A percentile compares a stretch with the other conserved stretches of the same genome.
phyloP scores from a whole-genome alignment of 305 asterid species.

The Solanum hybrid region DNA sequence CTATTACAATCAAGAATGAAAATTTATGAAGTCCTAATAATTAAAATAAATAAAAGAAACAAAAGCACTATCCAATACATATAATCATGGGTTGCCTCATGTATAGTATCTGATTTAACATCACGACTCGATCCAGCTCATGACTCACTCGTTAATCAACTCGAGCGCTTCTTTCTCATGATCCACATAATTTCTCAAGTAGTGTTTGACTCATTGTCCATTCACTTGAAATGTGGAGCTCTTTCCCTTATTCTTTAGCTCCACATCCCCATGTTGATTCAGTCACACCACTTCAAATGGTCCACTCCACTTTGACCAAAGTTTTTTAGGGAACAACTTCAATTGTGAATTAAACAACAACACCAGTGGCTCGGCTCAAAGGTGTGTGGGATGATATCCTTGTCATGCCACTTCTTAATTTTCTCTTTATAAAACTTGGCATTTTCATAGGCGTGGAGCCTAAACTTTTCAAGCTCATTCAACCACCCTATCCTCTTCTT shows the following conservation, averaged over 20 bases:
- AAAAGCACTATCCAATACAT: neutral
- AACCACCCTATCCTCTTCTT: neutral
- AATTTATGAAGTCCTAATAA: neutral
- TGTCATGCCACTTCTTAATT: neutral
- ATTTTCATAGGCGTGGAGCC: neutral
- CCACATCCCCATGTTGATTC: neutral
- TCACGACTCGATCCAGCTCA: neutral
- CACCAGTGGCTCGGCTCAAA: neutral
- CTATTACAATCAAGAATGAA: neutral
- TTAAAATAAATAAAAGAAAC: no score
- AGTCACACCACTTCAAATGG: neutral
- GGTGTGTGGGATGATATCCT: neutral
- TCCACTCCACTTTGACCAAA: neutral
- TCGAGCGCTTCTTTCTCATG: no score
- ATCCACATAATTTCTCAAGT: neutral
- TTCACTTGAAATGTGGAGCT: neutral
- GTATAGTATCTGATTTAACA: neutral
- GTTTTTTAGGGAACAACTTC: neutral
- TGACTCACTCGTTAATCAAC: no score
- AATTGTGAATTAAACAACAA: neutral
- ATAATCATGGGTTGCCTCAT: neutral
- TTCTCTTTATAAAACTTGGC: neutral
- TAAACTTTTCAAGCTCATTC: neutral
- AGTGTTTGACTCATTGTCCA: neutral
- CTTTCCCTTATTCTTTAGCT: neutral